Evolutionary conservation across 768 basidiomycete genomes (phyloP).

Genomic region (Lactarius tabidus): DNA sequence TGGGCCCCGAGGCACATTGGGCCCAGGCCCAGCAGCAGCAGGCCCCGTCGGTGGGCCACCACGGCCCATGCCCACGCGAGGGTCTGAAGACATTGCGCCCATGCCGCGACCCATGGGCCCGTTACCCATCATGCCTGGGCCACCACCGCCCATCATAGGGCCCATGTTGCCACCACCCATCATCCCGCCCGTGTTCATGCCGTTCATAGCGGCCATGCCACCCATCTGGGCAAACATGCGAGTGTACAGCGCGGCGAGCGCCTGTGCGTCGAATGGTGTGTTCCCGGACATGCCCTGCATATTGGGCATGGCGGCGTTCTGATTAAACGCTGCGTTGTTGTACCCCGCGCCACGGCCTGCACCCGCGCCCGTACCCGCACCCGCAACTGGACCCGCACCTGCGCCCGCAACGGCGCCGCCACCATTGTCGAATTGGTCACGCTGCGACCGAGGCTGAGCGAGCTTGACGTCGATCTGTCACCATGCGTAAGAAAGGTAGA

Average conservation of each 20-base stretch:
- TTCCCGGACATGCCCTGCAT: slow-evolving; percentile 21
- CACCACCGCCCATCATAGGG: slow-evolving; percentile 32
- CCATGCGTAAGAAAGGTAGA: not conserved
- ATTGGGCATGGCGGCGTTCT: slow-evolving; percentile 29
- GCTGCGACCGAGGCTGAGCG: slow-evolving; percentile 83
- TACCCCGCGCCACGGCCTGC: slow-evolving; percentile 22
- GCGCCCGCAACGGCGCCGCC: not conserved
- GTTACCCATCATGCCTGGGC: slow-evolving; percentile 30
- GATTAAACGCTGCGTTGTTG: slow-evolving; percentile 43
- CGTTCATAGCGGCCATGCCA: slow-evolving; percentile 49
- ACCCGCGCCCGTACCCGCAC: not conserved
- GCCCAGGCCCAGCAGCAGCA: slow-evolving; percentile 20
- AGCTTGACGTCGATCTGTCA: slow-evolving; percentile 90
- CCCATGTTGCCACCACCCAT: slow-evolving; percentile 34
- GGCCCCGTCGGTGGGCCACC: slow-evolving; percentile 21
- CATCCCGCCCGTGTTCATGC: slow-evolving; percentile 27
- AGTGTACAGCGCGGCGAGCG: slow-evolving; percentile 87
- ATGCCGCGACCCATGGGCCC: slow-evolving; percentile 27
- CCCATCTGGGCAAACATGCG: slow-evolving; percentile 77
- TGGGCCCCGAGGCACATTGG: slow-evolving; percentile 29
- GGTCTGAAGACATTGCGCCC: slow-evolving; percentile 26
- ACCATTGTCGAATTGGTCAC: slow-evolving; percentile 42
- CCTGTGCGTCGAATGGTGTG: slow-evolving; percentile 83
- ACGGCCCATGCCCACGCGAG: slow-evolving; percentile 25
- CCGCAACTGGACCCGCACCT: not conserved